Evolutionary conservation across 108 stramenopile genomes (phyloP).

Genomic region (Bacterosira constricta): DNA sequence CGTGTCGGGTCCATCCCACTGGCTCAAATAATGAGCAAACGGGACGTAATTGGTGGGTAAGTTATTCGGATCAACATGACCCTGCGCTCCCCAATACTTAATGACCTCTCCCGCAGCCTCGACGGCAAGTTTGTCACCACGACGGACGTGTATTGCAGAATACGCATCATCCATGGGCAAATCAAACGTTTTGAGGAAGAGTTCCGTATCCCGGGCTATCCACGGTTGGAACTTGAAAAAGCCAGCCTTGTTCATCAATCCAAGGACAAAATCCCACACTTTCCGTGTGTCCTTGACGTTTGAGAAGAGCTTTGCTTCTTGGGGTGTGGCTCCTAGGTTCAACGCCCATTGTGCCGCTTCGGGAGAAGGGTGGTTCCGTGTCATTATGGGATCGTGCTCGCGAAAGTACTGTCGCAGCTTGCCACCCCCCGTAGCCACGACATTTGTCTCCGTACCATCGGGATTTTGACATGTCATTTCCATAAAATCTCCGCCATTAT

Average conservation of each 20-base stretch:
- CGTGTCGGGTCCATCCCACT: neutral
- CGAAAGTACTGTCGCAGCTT: slow-evolving; percentile 11
- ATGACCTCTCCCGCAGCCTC: slow-evolving; percentile 25
- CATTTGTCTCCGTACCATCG: slow-evolving; percentile 17
- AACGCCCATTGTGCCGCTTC: slow-evolving; percentile 8
- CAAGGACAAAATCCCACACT: slow-evolving; percentile 17
- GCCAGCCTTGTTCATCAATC: slow-evolving; percentile 30
- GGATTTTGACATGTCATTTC: slow-evolving; percentile 1
- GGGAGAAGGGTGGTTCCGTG: neutral
- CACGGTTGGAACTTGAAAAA: slow-evolving; percentile 29
- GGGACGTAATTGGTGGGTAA: slow-evolving; percentile 40
- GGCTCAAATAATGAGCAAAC: slow-evolving; percentile 24
- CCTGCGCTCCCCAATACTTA: slow-evolving; percentile 36
- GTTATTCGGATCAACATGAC: slow-evolving; percentile 14
- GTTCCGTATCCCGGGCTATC: slow-evolving; percentile 30
- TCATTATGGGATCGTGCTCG: neutral
- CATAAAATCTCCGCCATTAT: neutral
- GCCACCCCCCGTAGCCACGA: slow-evolving; percentile 2
- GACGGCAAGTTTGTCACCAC: slow-evolving; percentile 44
- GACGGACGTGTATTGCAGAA: slow-evolving; percentile 45
- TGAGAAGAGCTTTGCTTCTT: slow-evolving; percentile 15
- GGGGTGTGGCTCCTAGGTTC: slow-evolving; percentile 13
- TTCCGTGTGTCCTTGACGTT: neutral
- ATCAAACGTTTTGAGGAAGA: slow-evolving; percentile 14
- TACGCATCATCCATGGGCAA: slow-evolving; percentile 1